phyloP scores from a whole-genome alignment of 768 basidiomycete genomes.

The Dacryopinax primogenitus region DNA sequence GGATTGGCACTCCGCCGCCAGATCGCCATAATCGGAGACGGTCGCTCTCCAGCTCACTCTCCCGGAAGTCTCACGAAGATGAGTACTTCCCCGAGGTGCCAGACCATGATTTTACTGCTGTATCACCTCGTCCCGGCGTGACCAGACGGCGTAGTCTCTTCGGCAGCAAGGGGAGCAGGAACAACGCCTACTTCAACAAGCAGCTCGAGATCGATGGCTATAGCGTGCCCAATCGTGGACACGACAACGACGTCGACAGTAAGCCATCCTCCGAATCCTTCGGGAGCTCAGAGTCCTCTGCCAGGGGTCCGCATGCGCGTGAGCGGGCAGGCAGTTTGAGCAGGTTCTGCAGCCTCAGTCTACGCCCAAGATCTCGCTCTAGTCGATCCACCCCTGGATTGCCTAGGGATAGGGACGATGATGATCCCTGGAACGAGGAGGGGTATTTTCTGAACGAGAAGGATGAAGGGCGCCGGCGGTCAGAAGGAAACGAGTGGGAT shows the following conservation, averaged over 20 bases:
- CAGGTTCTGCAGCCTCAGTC: neutral
- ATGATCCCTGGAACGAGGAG: conserved; percentile 13
- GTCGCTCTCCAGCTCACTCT: conserved; percentile 30
- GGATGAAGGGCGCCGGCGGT: conserved; percentile 9
- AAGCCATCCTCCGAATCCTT: neutral
- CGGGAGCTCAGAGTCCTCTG: neutral
- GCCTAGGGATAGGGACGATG: conserved; percentile 9
- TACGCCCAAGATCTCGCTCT: neutral
- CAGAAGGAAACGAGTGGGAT: neutral
- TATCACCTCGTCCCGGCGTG: neutral
- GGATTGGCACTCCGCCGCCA: conserved; percentile 34
- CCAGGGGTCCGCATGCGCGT: too few species aligned
- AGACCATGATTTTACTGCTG: neutral
- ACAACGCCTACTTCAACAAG: neutral
- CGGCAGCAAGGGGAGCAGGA: neutral
- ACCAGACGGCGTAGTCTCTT: neutral
- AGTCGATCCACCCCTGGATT: neutral
- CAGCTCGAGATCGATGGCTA: neutral
- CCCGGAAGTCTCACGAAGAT: conserved; percentile 42
- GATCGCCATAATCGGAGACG: conserved; percentile 23
- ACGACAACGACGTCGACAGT: neutral
- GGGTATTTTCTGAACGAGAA: conserved; percentile 18
- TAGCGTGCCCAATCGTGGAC: neutral
- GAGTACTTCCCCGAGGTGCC: conserved; percentile 40
- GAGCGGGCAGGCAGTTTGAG: neutral